Conservation (phyloP, 257 asterid species). For the Fraxinus excelsior region DNA sequence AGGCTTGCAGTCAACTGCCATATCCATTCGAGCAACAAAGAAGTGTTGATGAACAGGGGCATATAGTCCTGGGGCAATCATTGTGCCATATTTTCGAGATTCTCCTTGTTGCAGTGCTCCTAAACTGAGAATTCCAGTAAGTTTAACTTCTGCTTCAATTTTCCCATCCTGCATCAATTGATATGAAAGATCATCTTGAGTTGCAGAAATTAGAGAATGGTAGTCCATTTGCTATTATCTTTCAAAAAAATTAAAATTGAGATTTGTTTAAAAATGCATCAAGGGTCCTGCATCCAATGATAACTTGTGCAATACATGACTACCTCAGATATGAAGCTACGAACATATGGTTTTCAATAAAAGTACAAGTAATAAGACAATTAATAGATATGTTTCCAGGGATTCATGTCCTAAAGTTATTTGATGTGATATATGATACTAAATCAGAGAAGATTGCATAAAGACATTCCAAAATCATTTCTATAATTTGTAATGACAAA, state of each 20-base stretch:
- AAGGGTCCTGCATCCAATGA: neutral
- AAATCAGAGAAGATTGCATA: neutral
- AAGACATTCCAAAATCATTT: neutral
- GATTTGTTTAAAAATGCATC: neutral
- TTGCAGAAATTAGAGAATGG: constrained; percentile 17
- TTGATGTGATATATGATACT: neutral
- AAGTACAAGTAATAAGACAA: neutral
- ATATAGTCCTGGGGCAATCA: constrained; percentile 91
- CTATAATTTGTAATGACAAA: neutral
- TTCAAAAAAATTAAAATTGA: neutral
- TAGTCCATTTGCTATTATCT: neutral
- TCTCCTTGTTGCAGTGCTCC: constrained; percentile 95
- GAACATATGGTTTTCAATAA: neutral
- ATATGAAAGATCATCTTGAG: constrained; percentile 14
- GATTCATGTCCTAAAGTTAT: neutral
- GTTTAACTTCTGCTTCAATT: constrained; percentile 98
- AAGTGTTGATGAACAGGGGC: constrained; percentile 99
- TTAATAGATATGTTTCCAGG: neutral
- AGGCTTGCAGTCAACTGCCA: constrained; percentile 92
- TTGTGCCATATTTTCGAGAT: constrained; percentile 83
- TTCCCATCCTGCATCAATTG: constrained; percentile 78
- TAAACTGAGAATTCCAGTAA: constrained; percentile 92
- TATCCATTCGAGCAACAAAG: constrained; percentile 98
- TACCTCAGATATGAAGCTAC: neutral
- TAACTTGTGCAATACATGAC: neutral